Evolutionary conservation across 1,284 basidiomycete species (phyloP), one percentile per base, ranked within the genome.

Genomic region (Cutaneotrichosporon cyanovorans): DNA sequence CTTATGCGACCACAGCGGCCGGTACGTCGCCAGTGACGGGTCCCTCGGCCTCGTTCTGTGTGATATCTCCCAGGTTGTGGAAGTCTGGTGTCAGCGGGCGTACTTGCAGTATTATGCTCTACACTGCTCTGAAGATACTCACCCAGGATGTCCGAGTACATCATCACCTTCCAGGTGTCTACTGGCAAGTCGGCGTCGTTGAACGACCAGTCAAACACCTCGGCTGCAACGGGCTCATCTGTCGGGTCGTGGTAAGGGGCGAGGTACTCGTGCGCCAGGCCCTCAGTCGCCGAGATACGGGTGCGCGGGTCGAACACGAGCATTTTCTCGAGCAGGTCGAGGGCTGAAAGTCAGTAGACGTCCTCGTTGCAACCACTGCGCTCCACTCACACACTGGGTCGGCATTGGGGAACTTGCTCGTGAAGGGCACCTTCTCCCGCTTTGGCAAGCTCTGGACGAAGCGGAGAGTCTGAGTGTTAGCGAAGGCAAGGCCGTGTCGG

Each of bases 141-240:
- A 88, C 88, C 87, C n/a, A 92, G 76, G 57, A 92, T 92, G 73
- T 92, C 88, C 61, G 82, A 84, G 75, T 92, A 92, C 88, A 92
- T 91, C 88, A 92, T 91, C 62, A 97, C 93, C 75, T 96, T 97
- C 93, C 93, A 98, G 4, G 90, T 96, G 68, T 98, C 93, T 21
- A 98, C 88, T 0, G 95, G 95, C 37, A 99, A 77, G 69, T 99
- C 93, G n/a, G 95, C 95, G 60, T 99, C 93, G 73, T 99, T 99
- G 81, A 99, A 98, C 63, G 84, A 87, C 93, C 93, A 99, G 72
- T 99, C 93, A 63, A 98, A 99, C 63, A 88, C 85, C 70, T 97
- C 92, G 30, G 79, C 81, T 8, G 93, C 89, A 36, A 86, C 84
- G 5, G 95, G 93, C 72, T 99, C 95, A 68, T 99, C 93, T 8